Conservation (phyloP, 805 yeast genomes). For the Zygotorulaspora sp. region DNA sequence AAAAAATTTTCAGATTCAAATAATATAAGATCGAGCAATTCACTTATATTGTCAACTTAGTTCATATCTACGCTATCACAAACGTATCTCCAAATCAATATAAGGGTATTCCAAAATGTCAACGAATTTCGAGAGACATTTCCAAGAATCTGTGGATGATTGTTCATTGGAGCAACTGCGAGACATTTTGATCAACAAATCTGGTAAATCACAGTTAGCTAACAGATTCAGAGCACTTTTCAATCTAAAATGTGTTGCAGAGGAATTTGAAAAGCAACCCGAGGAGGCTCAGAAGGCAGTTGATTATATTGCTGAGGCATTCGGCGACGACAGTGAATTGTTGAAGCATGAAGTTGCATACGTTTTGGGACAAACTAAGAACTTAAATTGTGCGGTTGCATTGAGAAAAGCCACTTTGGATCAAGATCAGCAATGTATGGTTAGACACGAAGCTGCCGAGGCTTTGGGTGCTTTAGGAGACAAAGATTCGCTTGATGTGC, state of each 20-base stretch:
- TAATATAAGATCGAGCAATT: too few species aligned
- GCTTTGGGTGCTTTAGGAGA: constrained; percentile 96
- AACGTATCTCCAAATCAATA: too few species aligned
- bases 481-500: constrained; percentile 58
- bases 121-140: constrained; percentile 36
- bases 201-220: constrained; percentile 71
- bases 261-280: constrained; percentile 53
- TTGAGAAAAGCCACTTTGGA: constrained; percentile 67
- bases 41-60: too few species aligned
- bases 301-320: constrained; percentile 79
- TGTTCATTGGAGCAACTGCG: constrained; percentile 59
- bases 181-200: constrained; percentile 60
- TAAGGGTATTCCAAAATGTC: constrained; percentile 30
- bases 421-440: constrained; percentile 82
- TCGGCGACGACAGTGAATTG: constrained; percentile 76
- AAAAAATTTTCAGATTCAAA: not conserved
- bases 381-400: constrained; percentile 69
- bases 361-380: constrained; percentile 92
- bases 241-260: constrained; percentile 81
- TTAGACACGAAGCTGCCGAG: constrained; percentile 98
- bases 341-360: constrained; percentile 97
- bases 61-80: too few species aligned
- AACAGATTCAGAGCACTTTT: constrained; percentile 91
- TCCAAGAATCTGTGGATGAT: constrained; percentile 37
- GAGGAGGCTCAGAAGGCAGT: constrained; percentile 62